Evolutionary conservation across 1,139 yeast genomes (phyloP).

Genomic region (Taphrina populina): DNA sequence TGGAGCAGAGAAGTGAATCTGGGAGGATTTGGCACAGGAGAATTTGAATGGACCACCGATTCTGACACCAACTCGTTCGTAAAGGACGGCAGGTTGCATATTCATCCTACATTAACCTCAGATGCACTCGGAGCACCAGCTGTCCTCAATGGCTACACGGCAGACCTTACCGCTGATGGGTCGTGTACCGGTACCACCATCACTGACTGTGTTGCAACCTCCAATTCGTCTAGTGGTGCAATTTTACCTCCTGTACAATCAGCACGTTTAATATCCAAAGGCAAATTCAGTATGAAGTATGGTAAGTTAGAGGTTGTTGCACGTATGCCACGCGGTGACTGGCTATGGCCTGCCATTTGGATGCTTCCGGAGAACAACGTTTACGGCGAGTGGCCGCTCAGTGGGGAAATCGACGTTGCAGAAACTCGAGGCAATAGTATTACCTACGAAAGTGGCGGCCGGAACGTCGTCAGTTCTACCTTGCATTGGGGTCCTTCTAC

Average conservation of each 20-base stretch:
- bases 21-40: conserved; percentile 38
- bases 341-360: conserved; percentile 40
- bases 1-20: conserved; percentile 36
- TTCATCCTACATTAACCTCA: conserved; percentile 37
- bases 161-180: conserved; percentile 36
- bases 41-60: conserved; percentile 37
- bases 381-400: conserved; percentile 38
- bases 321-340: conserved; percentile 37
- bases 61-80: conserved; percentile 34
- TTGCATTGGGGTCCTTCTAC: conserved; percentile 38
- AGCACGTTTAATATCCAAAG: conserved; percentile 36
- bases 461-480: conserved; percentile 35
- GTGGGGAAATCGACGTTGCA: conserved; percentile 38
- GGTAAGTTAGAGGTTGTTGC: conserved; percentile 38
- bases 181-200: conserved; percentile 30
- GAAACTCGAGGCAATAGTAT: conserved; percentile 38
- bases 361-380: conserved; percentile 36
- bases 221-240: conserved; percentile 27
- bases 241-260: conserved; percentile 38
- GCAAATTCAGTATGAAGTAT: conserved; percentile 28
- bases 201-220: conserved; percentile 34
- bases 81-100: conserved; percentile 35
- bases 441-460: conserved; percentile 35
- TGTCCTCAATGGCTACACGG: conserved; percentile 37
- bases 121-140: conserved; percentile 29